phyloP scores from a whole-genome alignment of 345 rosid genomes.

The Hirschfeldia incana region DNA sequence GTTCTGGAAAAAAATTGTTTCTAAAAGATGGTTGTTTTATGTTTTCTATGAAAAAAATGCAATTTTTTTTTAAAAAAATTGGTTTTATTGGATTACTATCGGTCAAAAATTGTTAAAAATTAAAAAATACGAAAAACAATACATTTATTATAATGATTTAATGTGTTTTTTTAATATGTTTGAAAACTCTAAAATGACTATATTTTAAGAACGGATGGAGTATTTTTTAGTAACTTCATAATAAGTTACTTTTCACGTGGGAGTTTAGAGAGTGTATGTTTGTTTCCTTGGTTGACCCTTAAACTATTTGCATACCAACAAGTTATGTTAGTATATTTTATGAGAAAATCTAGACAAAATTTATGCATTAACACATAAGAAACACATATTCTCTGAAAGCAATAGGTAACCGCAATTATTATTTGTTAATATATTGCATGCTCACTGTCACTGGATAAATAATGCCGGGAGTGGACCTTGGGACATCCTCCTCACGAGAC shows the following conservation, averaged over 20 bases:
- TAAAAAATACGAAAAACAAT: too few species aligned
- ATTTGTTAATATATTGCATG: conserved; percentile 24
- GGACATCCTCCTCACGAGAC: conserved; percentile 37
- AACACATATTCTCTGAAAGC: background rate
- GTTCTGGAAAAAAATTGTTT: too few species aligned
- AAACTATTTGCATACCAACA: background rate
- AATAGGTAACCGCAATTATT: background rate
- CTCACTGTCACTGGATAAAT: conserved; percentile 26
- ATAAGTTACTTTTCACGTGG: background rate
- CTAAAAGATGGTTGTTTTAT: too few species aligned
- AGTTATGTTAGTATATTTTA: background rate
- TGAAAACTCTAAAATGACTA: too few species aligned
- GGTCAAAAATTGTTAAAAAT: too few species aligned
- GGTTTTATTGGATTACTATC: too few species aligned
- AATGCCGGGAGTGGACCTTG: conserved; percentile 39
- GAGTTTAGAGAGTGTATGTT: background rate
- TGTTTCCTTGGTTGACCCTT: background rate
- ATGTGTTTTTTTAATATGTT: too few species aligned
- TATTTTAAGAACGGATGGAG: too few species aligned
- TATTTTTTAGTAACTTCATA: too few species aligned
- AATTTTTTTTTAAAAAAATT: too few species aligned
- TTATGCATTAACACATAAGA: background rate
- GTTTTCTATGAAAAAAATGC: too few species aligned
- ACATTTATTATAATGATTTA: too few species aligned
- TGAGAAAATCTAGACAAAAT: background rate